phyloP scores from a whole-genome alignment of 306 rosid species.

The Ormosia emarginata region DNA sequence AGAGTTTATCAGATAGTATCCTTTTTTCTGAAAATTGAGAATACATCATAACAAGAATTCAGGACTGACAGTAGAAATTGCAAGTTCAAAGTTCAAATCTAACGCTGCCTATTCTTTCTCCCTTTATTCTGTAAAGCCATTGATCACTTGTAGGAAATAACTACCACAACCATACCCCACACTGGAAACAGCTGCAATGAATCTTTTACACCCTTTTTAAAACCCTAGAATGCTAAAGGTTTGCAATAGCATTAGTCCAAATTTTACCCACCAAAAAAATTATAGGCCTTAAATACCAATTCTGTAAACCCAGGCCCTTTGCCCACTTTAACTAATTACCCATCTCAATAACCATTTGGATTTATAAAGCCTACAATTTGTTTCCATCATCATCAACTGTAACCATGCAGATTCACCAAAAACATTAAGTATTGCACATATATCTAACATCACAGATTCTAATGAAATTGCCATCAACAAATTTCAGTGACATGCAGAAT shows the following conservation, averaged over 20 bases:
- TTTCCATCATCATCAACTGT: background rate
- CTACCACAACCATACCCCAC: background rate
- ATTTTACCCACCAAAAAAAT: background rate
- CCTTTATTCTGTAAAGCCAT: constrained; percentile 7
- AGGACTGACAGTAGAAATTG: background rate
- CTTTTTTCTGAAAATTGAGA: background rate
- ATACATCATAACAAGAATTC: background rate
- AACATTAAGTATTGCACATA: background rate
- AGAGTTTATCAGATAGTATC: background rate
- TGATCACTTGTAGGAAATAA: background rate
- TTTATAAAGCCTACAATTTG: background rate
- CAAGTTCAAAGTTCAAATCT: constrained; percentile 5
- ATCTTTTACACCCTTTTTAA: background rate
- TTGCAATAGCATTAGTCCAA: background rate
- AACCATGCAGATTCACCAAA: constrained; percentile 5
- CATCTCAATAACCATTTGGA: background rate
- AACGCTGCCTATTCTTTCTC: background rate
- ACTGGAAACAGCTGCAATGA: background rate
- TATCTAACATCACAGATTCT: background rate
- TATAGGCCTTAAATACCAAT: constrained; percentile 5
- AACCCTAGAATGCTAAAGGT: constrained; percentile 6
- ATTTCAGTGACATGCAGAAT: constrained; percentile 17
- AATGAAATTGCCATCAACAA: background rate
- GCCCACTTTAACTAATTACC: background rate
- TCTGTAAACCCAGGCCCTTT: background rate